phyloP scores from a whole-genome alignment of 1,139 yeast genomes.

The Scheffersomyces segobiensis region DNA sequence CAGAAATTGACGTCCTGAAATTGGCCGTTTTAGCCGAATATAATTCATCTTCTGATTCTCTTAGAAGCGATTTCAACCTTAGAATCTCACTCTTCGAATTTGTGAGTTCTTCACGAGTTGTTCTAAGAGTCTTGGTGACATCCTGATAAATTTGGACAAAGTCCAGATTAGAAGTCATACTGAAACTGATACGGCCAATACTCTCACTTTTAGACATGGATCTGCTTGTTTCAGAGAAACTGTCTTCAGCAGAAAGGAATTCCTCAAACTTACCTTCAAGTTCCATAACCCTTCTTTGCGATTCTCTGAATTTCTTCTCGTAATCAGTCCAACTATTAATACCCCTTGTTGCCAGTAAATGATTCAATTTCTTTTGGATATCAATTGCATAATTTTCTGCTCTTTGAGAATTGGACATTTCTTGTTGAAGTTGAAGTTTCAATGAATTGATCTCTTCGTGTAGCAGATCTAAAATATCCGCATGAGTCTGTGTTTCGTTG shows the following conservation, averaged over 20 bases:
- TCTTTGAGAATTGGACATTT: constrained; percentile 42
- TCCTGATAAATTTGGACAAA: constrained; percentile 57
- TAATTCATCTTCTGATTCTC: constrained; percentile 50
- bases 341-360: constrained; percentile 44
- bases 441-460: constrained; percentile 38
- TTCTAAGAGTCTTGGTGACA: constrained; percentile 48
- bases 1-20: constrained; percentile 36
- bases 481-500: constrained; percentile 30
- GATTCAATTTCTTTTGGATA: constrained; percentile 47
- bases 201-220: constrained; percentile 35
- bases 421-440: constrained; percentile 39
- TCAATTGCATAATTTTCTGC: constrained; percentile 51
- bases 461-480: constrained; percentile 22
- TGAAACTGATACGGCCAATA: constrained; percentile 36
- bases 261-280: constrained; percentile 34
- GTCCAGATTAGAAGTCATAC: constrained; percentile 41
- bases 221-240: constrained; percentile 8
- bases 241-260: constrained; percentile 19
- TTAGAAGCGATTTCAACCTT: constrained; percentile 49
- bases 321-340: constrained; percentile 34
- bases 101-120: constrained; percentile 52
- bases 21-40: constrained; percentile 39
- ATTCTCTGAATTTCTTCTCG: constrained; percentile 38
- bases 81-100: constrained; percentile 52
- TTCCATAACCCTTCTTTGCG: constrained; percentile 35